A percentile compares a stretch with the other conserved stretches of the same genome.
Conservation (phyloP, 2,329 filamentous ascomycete species). For the Cryphonectria naterciae region DNA sequence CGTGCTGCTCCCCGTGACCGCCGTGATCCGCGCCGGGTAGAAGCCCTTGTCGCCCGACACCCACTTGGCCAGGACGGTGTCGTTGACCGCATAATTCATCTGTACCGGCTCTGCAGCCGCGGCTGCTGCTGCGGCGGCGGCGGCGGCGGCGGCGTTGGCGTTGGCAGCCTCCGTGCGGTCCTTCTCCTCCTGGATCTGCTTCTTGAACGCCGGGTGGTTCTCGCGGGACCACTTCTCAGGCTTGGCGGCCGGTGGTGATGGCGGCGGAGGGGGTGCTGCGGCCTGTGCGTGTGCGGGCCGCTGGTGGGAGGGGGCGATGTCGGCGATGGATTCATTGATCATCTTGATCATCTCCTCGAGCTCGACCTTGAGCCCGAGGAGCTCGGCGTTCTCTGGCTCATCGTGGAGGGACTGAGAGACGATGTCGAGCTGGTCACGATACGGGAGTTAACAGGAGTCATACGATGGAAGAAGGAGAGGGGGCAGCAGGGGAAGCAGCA, state of each 20-base stretch:
- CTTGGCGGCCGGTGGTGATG: constrained; percentile 47
- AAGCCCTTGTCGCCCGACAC: constrained; percentile 84
- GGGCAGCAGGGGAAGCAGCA: not conserved
- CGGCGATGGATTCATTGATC: constrained; percentile 78
- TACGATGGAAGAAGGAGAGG: not conserved
- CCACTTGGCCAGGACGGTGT: constrained; percentile 90
- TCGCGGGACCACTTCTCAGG: constrained; percentile 78
- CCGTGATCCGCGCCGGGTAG: constrained; percentile 91
- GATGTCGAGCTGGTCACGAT: constrained; percentile 68
- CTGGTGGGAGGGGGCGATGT: constrained; percentile 65
- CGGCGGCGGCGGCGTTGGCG: not conserved
- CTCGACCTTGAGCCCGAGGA: constrained; percentile 77
- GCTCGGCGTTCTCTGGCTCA: constrained; percentile 79
- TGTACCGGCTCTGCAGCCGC: constrained; percentile 36
- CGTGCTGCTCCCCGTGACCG: constrained; percentile 88
- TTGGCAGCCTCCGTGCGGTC: constrained; percentile 41
- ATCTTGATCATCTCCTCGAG: constrained; percentile 80
- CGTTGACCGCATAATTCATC: constrained; percentile 79
- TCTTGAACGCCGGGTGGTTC: constrained; percentile 78
- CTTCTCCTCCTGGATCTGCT: constrained; percentile 57
- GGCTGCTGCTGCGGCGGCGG: constrained; percentile 23
- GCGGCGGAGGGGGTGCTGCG: constrained; percentile 45
- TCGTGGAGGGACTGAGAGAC: constrained; percentile 76
- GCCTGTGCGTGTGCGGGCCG: constrained; percentile 46
- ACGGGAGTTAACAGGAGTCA: constrained; percentile 29